Percentiles rank a stretch among this genome's conserved stretches.
phyloP scores from a whole-genome alignment of 1,284 basidiomycete genomes.

The Prillingera fragicola region DNA sequence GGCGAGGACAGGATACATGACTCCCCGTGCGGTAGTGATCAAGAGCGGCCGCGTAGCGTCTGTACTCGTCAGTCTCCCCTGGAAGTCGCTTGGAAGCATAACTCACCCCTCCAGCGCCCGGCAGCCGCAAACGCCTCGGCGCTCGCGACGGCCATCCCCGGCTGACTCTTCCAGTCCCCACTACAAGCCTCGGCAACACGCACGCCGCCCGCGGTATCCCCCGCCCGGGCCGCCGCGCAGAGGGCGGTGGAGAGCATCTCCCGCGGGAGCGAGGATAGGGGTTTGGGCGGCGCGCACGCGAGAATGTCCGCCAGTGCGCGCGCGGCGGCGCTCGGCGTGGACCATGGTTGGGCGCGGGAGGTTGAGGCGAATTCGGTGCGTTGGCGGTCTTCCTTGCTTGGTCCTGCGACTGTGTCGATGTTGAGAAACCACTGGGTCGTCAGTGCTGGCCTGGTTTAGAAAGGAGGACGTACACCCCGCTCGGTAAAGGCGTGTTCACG shows the following conservation, averaged over 20 bases:
- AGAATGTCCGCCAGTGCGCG: constrained; percentile 8
- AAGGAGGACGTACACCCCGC: constrained; percentile 27
- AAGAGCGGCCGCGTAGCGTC: constrained; percentile 12
- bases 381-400: constrained; percentile 27
- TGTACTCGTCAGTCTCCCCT: background rate
- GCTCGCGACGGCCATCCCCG: constrained; percentile 23
- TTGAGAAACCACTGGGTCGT: constrained; percentile 13
- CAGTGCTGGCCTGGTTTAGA: background rate
- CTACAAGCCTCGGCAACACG: constrained; percentile 21
- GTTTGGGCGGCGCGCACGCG: constrained; percentile 5
- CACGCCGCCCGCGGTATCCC: constrained; percentile 12
- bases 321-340: background rate
- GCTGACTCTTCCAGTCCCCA: constrained; percentile 29
- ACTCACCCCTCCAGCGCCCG: constrained; percentile 16
- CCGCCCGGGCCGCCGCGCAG: constrained; percentile 18
- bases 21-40: background rate
- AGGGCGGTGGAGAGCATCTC: constrained; percentile 36
- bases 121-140: constrained; percentile 26
- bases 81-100: background rate
- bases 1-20: constrained; percentile 13
- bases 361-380: constrained; percentile 14
- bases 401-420: constrained; percentile 11
- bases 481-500: constrained; percentile 42
- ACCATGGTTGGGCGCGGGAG: background rate
- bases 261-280: constrained; percentile 17